Conservation (phyloP, 179 eudicot species). For the Beta lomatogona region DNA sequence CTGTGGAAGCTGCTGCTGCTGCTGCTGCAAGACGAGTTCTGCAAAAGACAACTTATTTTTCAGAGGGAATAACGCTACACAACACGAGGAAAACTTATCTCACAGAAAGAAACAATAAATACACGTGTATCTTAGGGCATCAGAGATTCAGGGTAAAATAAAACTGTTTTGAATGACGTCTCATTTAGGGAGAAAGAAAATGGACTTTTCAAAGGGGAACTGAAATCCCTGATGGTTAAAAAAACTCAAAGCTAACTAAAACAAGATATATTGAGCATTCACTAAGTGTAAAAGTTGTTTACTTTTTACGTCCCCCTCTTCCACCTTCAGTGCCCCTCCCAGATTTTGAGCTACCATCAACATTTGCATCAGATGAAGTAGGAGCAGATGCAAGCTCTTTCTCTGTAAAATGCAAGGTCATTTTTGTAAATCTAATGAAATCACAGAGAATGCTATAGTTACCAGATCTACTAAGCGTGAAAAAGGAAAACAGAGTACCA, state of each 20-base stretch:
- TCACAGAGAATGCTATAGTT: not conserved
- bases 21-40: conserved; percentile 76
- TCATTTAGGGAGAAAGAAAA: not conserved
- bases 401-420: conserved; percentile 46
- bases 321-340: conserved; percentile 67
- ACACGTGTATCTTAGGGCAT: not conserved
- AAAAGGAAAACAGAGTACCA: conserved; percentile 44
- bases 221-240: not conserved
- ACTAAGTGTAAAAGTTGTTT: conserved; percentile 31
- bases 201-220: no score
- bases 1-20: conserved; percentile 48
- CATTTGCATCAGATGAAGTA: conserved; percentile 57
- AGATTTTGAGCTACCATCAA: conserved; percentile 57
- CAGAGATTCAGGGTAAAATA: not conserved
- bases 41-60: conserved; percentile 20
- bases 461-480: not conserved
- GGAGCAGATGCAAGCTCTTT: conserved; percentile 56
- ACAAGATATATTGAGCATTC: not conserved
- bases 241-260: not conserved
- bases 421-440: conserved; percentile 1
- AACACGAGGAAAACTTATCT: not conserved
- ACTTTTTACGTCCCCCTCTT: conserved; percentile 96
- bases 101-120: not conserved
- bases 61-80: not conserved
- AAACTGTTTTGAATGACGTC: not conserved